These are phyloP conservation scores for Aspergillus sp. DNA, from an alignment of 2,329 filamentous ascomycete species.

Conservation along the genomic window DNA sequence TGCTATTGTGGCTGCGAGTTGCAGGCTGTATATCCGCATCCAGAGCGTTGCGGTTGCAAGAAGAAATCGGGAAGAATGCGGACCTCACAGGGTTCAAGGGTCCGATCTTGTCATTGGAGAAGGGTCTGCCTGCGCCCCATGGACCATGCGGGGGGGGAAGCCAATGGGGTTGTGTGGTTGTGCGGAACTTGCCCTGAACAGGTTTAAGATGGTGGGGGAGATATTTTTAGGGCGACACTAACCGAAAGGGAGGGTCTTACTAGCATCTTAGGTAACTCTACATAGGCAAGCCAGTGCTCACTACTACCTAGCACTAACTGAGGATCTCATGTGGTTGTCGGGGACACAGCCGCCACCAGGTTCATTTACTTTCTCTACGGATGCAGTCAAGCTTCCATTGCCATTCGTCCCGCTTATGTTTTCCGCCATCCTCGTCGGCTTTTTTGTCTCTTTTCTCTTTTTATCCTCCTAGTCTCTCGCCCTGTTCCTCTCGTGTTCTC, in stretches of 20 bases:
- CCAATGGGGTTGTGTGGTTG: background rate
- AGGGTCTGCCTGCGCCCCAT: background rate
- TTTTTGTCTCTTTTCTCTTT: background rate
- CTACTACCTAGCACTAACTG: too few relatives aligned
- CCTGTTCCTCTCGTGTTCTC: slow-evolving; percentile 1
- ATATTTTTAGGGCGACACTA: background rate
- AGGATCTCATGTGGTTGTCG: slow-evolving; percentile 12
- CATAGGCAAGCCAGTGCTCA: too few relatives aligned
- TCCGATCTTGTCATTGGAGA: background rate
- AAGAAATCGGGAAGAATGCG: background rate
- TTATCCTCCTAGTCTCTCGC: slow-evolving; percentile 7
- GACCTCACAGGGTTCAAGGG: background rate
- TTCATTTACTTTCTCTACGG: slow-evolving; percentile 2
- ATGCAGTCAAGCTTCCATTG: slow-evolving; percentile 5
- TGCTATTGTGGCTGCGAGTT: background rate
- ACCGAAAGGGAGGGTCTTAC: background rate
- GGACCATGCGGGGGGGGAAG: background rate
- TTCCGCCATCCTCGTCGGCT: background rate
- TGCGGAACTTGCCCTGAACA: background rate
- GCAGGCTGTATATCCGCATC: background rate
- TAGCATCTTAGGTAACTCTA: too few relatives aligned
- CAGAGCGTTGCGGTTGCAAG: background rate
- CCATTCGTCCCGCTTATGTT: background rate
- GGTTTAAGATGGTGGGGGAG: background rate
- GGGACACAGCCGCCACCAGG: slow-evolving; percentile 19